A percentile compares a stretch with the other conserved stretches of the same genome.
phyloP scores from a whole-genome alignment of 345 rosid genomes.

The Laguncularia racemosa region DNA sequence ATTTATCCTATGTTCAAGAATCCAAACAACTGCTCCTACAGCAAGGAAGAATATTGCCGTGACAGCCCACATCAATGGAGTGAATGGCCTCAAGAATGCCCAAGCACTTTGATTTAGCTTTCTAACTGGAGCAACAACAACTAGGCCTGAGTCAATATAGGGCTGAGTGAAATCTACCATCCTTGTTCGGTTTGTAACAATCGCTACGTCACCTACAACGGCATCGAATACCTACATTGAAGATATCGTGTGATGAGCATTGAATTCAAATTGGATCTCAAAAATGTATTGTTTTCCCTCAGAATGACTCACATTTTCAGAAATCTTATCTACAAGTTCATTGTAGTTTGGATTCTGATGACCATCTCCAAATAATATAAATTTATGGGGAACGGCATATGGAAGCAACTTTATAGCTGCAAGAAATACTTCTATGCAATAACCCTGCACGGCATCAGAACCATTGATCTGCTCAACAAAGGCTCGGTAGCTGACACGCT shows the following conservation, averaged over 20 bases:
- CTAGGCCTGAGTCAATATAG: constrained; percentile 77
- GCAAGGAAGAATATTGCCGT: constrained; percentile 61
- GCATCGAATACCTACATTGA: constrained; percentile 69
- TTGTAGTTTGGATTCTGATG: constrained; percentile 58
- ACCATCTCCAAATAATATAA: constrained; percentile 77
- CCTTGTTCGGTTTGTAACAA: constrained; percentile 62
- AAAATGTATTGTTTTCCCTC: neutral
- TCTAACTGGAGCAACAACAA: constrained; percentile 78
- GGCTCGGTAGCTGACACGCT: constrained; percentile 51
- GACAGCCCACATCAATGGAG: constrained; percentile 77
- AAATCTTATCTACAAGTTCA: constrained; percentile 53
- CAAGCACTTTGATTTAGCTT: constrained; percentile 59
- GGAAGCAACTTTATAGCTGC: constrained; percentile 69
- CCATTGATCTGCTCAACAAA: constrained; percentile 44
- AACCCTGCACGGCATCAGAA: constrained; percentile 53
- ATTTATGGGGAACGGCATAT: constrained; percentile 69
- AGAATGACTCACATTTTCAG: constrained; percentile 54
- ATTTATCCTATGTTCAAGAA: constrained; percentile 83
- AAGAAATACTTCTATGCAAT: constrained; percentile 63
- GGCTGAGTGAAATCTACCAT: constrained; percentile 86
- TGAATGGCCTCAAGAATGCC: constrained; percentile 78
- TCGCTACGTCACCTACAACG: constrained; percentile 75
- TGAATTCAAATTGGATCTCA: neutral
- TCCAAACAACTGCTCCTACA: constrained; percentile 80
- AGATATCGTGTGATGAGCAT: constrained; percentile 6